Evolutionary conservation across 345 rosid species (phyloP), one percentile per base, ranked within the genome.

Genomic region (Erysimum cheiranthoides): DNA sequence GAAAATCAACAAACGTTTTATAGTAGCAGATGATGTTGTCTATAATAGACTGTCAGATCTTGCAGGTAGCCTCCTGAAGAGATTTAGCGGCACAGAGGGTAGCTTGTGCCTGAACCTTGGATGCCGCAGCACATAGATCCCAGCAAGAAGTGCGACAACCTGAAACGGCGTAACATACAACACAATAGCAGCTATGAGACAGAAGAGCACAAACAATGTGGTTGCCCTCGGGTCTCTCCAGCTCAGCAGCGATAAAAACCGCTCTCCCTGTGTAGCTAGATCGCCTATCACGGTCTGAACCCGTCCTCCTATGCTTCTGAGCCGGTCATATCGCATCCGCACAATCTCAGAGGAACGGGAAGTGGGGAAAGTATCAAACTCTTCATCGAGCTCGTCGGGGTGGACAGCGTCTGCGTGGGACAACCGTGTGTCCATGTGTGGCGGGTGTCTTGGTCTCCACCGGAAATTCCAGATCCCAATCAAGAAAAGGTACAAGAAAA

Each of bases 221-320:
- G 97, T 89, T 17, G 99, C 99, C 81, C 97, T 86, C 1, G 96
- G 97, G 86, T 95, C 99, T 68, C 98, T 72, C 99, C 98, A 95
- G 89, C 98, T 92, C 39, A 95, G 89, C 35, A 95, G 74, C 21
- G 93, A 86, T 64, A 85, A 88, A 30, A 95, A 83, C 77, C 99
- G 84, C 76, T 95, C 99, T 73, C 97, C 99, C 71, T 95, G 99
- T 14, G 93, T 88, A 0, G 97, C 99, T 36, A 95, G 75, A 83
- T 95, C 99, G 8, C 99, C 99, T 34, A 90, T 88, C 74, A 95
- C 99, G 2, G 96, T 92, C 85, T 95, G 99, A 70, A 90, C 96
- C 59, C 91, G 82, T 57, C 98, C 99, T 0, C 82, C 97, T 56
- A 95, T 92, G 73, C 98, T 92, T 81, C 99, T 88, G 64, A 95